These are phyloP conservation scores for Xylariaceae sp. DNA, from an alignment of 2,329 filamentous ascomycete genomes.

Conservation along the genomic window DNA sequence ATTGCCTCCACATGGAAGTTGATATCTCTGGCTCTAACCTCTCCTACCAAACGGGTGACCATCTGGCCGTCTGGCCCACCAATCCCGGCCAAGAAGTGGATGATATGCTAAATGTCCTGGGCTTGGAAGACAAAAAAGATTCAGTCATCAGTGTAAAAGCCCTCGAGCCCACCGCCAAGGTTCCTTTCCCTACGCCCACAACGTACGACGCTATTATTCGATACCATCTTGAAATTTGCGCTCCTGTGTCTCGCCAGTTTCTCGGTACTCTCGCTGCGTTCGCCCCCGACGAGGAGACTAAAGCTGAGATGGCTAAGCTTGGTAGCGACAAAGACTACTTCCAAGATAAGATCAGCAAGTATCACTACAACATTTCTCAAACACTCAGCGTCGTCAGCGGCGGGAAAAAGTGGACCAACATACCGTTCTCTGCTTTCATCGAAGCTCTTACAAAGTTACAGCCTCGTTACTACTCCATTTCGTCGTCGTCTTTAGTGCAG, in stretches of 20 bases:
- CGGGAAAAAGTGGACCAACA: slow-evolving; percentile 71
- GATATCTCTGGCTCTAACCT: slow-evolving; percentile 87
- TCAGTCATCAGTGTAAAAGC: slow-evolving; percentile 84
- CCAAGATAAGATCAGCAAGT: slow-evolving; percentile 74
- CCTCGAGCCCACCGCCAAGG: slow-evolving; percentile 91
- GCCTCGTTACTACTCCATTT: slow-evolving; percentile 98
- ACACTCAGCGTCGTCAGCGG: slow-evolving; percentile 70
- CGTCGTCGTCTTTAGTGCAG: slow-evolving; percentile 90
- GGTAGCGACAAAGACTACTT: slow-evolving; percentile 96
- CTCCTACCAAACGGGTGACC: slow-evolving; percentile 92
- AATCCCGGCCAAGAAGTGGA: slow-evolving; percentile 92
- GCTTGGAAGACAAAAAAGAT: slow-evolving; percentile 71
- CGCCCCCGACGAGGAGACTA: slow-evolving; percentile 76
- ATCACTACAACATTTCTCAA: slow-evolving; percentile 86
- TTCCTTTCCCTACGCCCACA: slow-evolving; percentile 94
- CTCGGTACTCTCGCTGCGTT: slow-evolving; percentile 83
- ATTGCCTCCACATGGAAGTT: slow-evolving; percentile 95
- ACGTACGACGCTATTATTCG: slow-evolving; percentile 91
- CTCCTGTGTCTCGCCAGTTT: slow-evolving; percentile 94
- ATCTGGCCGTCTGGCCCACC: slow-evolving; percentile 95
- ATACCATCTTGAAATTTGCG: slow-evolving; percentile 96
- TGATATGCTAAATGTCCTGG: slow-evolving; percentile 76
- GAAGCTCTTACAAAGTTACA: slow-evolving; percentile 94
- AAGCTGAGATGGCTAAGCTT: slow-evolving; percentile 83
- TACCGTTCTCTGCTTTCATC: slow-evolving; percentile 92